A percentile compares a stretch with the other conserved stretches of the same genome.
Evolutionary conservation across 768 basidiomycete genomes (phyloP).

Genomic region (Mycena galericulata): DNA sequence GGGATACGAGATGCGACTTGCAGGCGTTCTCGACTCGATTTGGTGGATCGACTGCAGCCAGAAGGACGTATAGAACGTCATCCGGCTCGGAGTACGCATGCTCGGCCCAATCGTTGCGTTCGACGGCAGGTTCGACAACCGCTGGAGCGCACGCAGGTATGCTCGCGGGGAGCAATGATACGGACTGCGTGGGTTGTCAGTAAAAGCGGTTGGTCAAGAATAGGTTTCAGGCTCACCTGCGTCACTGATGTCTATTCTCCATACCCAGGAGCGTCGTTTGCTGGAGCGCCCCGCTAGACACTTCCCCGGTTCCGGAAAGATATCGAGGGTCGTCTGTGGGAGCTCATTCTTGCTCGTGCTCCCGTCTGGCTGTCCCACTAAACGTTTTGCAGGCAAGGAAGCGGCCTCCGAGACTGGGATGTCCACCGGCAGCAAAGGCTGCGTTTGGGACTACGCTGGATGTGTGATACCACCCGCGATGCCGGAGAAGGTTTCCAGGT

Average conservation of each 20-base stretch:
- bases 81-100: slow-evolving; percentile 68
- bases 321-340: slow-evolving; percentile 19
- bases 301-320: slow-evolving; percentile 54
- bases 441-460: not conserved
- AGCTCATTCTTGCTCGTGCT: slow-evolving; percentile 33
- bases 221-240: slow-evolving; percentile 1
- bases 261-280: slow-evolving; percentile 85
- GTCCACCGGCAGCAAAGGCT: not conserved
- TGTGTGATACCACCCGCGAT: slow-evolving; percentile 27
- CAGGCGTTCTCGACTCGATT: slow-evolving; percentile 85
- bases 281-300: slow-evolving; percentile 82
- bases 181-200: too few species aligned
- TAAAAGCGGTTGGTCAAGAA: not conserved
- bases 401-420: not conserved
- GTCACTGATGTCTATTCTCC: not conserved
- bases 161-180: too few species aligned
- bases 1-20: slow-evolving; percentile 79
- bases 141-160: slow-evolving; percentile 41
- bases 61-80: slow-evolving; percentile 66
- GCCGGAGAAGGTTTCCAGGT: slow-evolving; percentile 17
- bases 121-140: slow-evolving; percentile 66
- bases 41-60: slow-evolving; percentile 70
- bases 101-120: slow-evolving; percentile 74
- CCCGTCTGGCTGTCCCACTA: slow-evolving; percentile 26
- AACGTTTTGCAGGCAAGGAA: slow-evolving; percentile 17